Evolutionary conservation across 352 stramenopile genomes (phyloP), one percentile per base, ranked within the genome.

Genomic region (Phytophthora agathidicida): DNA sequence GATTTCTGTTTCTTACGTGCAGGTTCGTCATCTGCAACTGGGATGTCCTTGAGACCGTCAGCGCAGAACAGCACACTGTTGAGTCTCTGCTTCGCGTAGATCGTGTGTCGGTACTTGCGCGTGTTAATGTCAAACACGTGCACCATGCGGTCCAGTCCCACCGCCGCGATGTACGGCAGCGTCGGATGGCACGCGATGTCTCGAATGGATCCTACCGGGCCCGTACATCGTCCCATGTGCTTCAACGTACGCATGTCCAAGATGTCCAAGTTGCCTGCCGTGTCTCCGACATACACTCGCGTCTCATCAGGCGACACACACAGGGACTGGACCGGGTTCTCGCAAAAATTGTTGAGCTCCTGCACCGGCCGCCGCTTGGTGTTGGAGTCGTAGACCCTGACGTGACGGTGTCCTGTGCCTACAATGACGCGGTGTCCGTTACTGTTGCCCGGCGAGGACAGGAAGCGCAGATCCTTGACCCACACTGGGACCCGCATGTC

Each of bases 121-220:
- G 74, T 91, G 43, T 94, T 87, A 14, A 94, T 65, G 68, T 98
- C 84, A 58, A 96, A 98, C 24, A 97, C 86, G 68, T 96, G 89
- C 38, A 98, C 78, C 72, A 98, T 98, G 28, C 96, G 88, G 79
- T 98, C 96, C 17, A 98, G 71, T 0, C 96, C 93, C 11, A 98
- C 96, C 2, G 87, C 87, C 7, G 90, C 88, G 26, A 98, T 60
- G 49, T 94, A 85, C 20, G 94, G 92, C 26, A 97, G 70, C 35
- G 89, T 97, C 24, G 90, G 86, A 65, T 98, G 94, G 52, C 85
- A 87, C 13, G 78, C 74, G 24, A 98, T 83, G 65, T 95, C 78
- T 22, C 91, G 87, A 31, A 98, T 92, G 3, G 89, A 96, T 8
- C 95, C 95, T 14, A 91, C 88, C 0, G 93, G 88, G 7, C 91